A percentile compares a stretch with the other conserved stretches of the same genome.
phyloP scores from a whole-genome alignment of 2,329 filamentous ascomycete genomes.

The Cladophialophora immunda region DNA sequence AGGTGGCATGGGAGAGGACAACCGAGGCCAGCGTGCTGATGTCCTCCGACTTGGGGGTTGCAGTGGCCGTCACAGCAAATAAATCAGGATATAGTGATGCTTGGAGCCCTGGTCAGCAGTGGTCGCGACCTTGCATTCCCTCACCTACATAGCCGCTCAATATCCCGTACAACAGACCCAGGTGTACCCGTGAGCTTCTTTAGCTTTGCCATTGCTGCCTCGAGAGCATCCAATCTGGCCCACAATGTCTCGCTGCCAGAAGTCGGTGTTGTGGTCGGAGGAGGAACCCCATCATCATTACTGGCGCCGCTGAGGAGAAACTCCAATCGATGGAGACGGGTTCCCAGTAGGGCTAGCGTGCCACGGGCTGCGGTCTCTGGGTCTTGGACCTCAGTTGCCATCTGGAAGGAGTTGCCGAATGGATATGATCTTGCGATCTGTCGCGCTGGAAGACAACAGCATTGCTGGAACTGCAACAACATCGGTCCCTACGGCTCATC shows the following conservation, averaged over 20 bases:
- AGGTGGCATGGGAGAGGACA: constrained; percentile 55
- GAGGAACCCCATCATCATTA: constrained; percentile 51
- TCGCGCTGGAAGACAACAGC: neutral
- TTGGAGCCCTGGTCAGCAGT: constrained; percentile 14
- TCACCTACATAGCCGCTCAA: constrained; percentile 52
- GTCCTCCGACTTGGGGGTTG: constrained; percentile 28
- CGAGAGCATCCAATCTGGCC: constrained; percentile 50
- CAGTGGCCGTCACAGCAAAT: constrained; percentile 26
- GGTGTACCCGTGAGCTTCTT: constrained; percentile 44
- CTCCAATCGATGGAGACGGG: constrained; percentile 54
- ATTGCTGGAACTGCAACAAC: neutral
- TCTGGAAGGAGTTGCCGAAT: neutral
- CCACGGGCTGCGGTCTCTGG: constrained; percentile 33
- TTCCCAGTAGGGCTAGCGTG: constrained; percentile 49
- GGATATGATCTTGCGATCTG: neutral
- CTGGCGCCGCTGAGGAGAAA: constrained; percentile 55
- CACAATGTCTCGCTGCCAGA: constrained; percentile 51
- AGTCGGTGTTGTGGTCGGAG: constrained; percentile 46
- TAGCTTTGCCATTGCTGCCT: constrained; percentile 50
- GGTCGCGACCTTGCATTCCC: neutral
- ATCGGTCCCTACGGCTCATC: neutral
- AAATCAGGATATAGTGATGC: constrained; percentile 30
- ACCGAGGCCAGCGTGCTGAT: constrained; percentile 45
- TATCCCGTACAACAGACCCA: constrained; percentile 48
- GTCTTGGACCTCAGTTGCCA: constrained; percentile 26